A percentile compares a stretch with the other conserved stretches of the same genome.
phyloP scores from a whole-genome alignment of 768 basidiomycete species.

The Thelephora aurantiotincta region DNA sequence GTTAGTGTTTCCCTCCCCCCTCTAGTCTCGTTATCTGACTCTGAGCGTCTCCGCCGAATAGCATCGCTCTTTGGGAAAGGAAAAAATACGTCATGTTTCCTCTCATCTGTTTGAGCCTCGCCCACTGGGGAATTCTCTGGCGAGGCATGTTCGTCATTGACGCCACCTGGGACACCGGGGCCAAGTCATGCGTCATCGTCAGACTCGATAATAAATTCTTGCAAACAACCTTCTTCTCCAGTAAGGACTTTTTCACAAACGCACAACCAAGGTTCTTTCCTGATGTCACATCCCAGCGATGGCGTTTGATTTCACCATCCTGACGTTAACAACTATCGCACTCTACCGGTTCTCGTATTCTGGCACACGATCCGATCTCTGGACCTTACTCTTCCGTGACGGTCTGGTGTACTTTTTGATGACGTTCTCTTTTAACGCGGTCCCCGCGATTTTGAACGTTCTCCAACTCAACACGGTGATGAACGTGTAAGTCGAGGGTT shows the following conservation, averaged over 20 bases:
- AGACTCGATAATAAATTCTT: conserved; percentile 41
- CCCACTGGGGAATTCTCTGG: conserved; percentile 53
- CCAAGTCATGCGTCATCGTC: conserved; percentile 32
- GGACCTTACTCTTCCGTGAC: conserved; percentile 58
- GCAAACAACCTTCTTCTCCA: conserved; percentile 56
- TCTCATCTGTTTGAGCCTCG: conserved; percentile 40
- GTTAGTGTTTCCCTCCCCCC: conserved; percentile 20
- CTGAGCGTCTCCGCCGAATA: conserved; percentile 18
- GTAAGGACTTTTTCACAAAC: conserved; percentile 21
- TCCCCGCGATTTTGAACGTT: conserved; percentile 55
- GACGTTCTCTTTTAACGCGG: conserved; percentile 48
- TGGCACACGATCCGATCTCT: conserved; percentile 44
- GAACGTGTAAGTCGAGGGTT: conserved; percentile 37
- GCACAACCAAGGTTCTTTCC: conserved; percentile 1
- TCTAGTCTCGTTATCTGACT: conserved; percentile 1
- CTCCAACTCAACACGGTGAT: conserved; percentile 44
- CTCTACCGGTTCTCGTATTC: conserved; percentile 30
- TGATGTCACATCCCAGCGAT: conserved; percentile 31
- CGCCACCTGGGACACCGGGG: conserved; percentile 33
- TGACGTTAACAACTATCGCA: conserved; percentile 38
- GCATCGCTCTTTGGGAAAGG: conserved; percentile 61
- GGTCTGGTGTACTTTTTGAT: conserved; percentile 58
- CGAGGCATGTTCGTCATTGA: conserved; percentile 57
- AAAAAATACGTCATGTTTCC: conserved; percentile 31
- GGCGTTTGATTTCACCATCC: conserved; percentile 51